phyloP scores from a whole-genome alignment of 768 basidiomycete species.

The Flagelloscypha sp. region DNA sequence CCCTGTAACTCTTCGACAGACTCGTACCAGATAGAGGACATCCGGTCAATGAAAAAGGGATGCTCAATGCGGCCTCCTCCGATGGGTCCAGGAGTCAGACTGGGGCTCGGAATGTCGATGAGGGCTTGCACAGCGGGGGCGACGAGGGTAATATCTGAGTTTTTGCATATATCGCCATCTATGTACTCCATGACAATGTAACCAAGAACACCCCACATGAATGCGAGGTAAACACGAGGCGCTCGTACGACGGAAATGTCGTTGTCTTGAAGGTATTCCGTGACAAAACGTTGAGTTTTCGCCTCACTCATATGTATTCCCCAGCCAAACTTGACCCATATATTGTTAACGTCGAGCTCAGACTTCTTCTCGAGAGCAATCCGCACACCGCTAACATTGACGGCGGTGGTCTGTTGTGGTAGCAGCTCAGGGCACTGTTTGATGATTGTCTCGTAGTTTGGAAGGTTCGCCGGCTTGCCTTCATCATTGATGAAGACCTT shows the following conservation, averaged over 20 bases:
- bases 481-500: no score
- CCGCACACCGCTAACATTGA: no score
- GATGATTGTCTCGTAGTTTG: no score
- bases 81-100: constrained; percentile 7
- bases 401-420: no score
- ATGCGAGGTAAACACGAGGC: constrained; percentile 8
- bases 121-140: constrained; percentile 10
- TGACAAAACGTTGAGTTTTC: no score
- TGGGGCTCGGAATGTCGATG: constrained; percentile 8
- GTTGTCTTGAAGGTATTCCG: not conserved
- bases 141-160: constrained; percentile 4
- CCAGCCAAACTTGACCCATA: no score
- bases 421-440: no score
- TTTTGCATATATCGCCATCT: constrained; percentile 5
- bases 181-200: constrained; percentile 14
- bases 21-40: constrained; percentile 4
- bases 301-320: no score
- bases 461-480: no score
- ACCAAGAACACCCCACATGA: constrained; percentile 1
- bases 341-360: no score
- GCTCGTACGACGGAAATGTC: constrained; percentile 3
- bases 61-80: constrained; percentile 10
- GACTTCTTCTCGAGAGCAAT: no score
- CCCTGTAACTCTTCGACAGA: constrained; percentile 10
- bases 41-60: constrained; percentile 7